These are phyloP conservation scores for Ophiocordyceps camponoti-saundersi DNA, from an alignment of 2,329 filamentous ascomycete genomes.

Conservation along the genomic window DNA sequence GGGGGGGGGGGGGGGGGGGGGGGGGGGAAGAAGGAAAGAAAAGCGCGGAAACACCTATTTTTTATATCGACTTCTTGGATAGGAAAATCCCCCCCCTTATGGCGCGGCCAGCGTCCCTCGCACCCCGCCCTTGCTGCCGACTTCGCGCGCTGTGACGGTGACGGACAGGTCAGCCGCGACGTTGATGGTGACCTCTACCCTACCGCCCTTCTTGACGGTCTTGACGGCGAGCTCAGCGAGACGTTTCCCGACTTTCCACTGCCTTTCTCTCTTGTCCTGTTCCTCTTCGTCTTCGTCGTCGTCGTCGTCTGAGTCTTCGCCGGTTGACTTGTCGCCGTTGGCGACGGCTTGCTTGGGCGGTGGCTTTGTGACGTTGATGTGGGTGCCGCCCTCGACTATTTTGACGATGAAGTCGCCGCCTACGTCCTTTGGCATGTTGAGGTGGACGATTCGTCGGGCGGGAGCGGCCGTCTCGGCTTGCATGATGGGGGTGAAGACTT, in stretches of 20 bases:
- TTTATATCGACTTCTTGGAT: neutral
- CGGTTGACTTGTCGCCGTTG: slow-evolving; percentile 42
- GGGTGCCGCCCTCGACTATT: slow-evolving; percentile 71
- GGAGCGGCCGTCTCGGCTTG: slow-evolving; percentile 78
- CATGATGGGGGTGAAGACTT: slow-evolving; percentile 67
- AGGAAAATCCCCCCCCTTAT: slow-evolving; percentile 2
- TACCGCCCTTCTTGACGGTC: slow-evolving; percentile 70
- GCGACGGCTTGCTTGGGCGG: slow-evolving; percentile 58
- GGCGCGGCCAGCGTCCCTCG: slow-evolving; percentile 35
- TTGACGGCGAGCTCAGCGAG: slow-evolving; percentile 77
- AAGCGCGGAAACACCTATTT: neutral
- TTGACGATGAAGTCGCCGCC: slow-evolving; percentile 81
- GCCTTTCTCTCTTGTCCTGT: slow-evolving; percentile 75
- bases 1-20: neutral
- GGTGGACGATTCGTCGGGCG: slow-evolving; percentile 67
- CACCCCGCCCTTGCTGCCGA: slow-evolving; percentile 74
- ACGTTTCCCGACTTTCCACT: slow-evolving; percentile 73
- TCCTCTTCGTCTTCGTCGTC: slow-evolving; percentile 51
- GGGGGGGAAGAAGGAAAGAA: no score
- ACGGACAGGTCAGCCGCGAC: slow-evolving; percentile 65
- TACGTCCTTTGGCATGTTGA: slow-evolving; percentile 50
- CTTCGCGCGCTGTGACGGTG: slow-evolving; percentile 67
- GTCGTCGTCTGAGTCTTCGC: slow-evolving; percentile 45
- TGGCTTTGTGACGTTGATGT: slow-evolving; percentile 87
- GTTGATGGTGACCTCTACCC: slow-evolving; percentile 89